Percentiles rank a stretch among this genome's conserved stretches.
Conservation (phyloP, 129 eudicot species). For the Flaveria robusta region DNA sequence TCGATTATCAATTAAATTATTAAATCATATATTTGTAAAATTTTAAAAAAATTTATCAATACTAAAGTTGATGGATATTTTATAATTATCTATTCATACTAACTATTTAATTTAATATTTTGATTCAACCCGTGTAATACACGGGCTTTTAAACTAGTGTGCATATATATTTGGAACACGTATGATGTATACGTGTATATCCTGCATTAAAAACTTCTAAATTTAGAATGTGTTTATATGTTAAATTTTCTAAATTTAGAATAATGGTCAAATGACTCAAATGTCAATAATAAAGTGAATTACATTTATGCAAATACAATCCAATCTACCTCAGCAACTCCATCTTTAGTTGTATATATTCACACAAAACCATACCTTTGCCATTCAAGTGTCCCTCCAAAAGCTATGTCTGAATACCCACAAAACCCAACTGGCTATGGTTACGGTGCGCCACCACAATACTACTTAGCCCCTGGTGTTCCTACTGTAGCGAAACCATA, state of each 20-base stretch:
- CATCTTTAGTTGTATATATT: background rate
- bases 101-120: no score
- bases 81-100: no score
- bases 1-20: no score
- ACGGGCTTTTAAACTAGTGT: no score
- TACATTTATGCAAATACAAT: background rate
- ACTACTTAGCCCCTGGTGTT: slow-evolving; percentile 38
- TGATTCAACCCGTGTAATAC: no score
- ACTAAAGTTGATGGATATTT: no score
- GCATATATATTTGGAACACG: no score
- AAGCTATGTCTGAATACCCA: slow-evolving; percentile 35
- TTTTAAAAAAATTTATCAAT: no score
- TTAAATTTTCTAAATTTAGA: background rate
- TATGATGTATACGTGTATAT: no score
- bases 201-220: no score
- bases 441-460: slow-evolving; percentile 41
- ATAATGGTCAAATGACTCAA: background rate
- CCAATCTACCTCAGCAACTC: background rate
- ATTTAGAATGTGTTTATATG: background rate
- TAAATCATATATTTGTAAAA: no score
- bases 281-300: background rate
- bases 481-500: slow-evolving; percentile 28
- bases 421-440: slow-evolving; percentile 31
- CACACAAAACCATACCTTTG: background rate
- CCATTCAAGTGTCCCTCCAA: background rate